Evolutionary conservation across 805 yeast species (phyloP).

Genomic region (Candida taoyuanica): DNA sequence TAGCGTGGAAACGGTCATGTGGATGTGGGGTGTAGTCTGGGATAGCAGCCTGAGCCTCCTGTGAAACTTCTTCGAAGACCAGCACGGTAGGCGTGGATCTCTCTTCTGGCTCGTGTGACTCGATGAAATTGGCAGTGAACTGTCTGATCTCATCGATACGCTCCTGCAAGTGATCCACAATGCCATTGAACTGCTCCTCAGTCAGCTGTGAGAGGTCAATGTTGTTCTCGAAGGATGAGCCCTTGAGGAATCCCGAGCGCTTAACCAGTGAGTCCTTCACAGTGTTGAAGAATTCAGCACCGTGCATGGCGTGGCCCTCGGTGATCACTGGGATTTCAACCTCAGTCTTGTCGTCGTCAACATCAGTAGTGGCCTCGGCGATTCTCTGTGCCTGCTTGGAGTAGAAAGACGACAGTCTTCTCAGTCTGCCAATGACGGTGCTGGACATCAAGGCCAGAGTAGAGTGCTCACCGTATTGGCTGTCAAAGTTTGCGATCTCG

Average conservation of each 20-base stretch:
- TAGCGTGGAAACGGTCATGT: constrained; percentile 2
- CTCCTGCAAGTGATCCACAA: constrained; percentile 1
- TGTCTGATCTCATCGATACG: not conserved
- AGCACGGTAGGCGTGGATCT: not conserved
- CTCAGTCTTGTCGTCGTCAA: not conserved
- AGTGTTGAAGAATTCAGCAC: not conserved
- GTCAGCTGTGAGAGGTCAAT: not conserved
- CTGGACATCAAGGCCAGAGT: constrained; percentile 2
- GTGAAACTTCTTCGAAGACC: not conserved
- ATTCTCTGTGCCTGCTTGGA: not conserved
- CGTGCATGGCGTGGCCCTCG: not conserved
- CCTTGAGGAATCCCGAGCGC: not conserved
- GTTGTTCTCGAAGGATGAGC: not conserved
- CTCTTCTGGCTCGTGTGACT: not conserved
- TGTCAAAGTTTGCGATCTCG: constrained; percentile 1
- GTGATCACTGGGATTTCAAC: not conserved
- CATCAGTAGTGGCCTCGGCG: not conserved
- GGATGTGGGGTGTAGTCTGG: constrained; percentile 2
- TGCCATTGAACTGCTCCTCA: constrained; percentile 2
- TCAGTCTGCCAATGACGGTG: constrained; percentile 1
- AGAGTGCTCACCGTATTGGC: constrained; percentile 1
- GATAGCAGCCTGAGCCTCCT: not conserved
- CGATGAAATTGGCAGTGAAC: constrained; percentile 1
- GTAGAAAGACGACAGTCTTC: not conserved
- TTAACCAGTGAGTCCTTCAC: not conserved